Conservation (phyloP, 371 early-diverging fungal genomes). For the Mucor plumbeus region DNA sequence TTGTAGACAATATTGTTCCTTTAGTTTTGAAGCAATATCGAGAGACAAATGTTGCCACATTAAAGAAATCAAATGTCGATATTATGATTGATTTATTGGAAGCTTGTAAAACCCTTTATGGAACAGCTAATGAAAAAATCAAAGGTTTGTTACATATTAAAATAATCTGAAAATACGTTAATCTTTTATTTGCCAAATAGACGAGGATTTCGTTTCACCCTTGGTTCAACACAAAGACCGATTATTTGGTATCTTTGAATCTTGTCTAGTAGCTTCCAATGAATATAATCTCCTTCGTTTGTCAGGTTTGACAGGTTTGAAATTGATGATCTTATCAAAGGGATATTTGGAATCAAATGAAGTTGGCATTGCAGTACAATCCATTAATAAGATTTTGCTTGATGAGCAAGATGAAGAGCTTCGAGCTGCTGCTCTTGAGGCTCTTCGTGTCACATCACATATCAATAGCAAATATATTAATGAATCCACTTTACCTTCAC, state of each 20-base stretch:
- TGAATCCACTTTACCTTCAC: conserved; percentile 41
- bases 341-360: conserved; percentile 66
- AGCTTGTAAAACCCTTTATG: conserved; percentile 66
- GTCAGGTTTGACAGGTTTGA: conserved; percentile 71
- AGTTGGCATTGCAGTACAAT: conserved; percentile 61
- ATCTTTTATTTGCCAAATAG: not conserved
- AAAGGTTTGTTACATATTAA: conserved; percentile 35
- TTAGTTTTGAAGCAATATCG: conserved; percentile 60
- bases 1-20: conserved; percentile 60
- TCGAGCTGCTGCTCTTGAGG: conserved; percentile 42
- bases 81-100: conserved; percentile 71
- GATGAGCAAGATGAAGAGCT: conserved; percentile 60
- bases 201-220: conserved; percentile 55
- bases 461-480: conserved; percentile 34
- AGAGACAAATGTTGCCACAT: conserved; percentile 59
- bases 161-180: not conserved
- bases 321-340: conserved; percentile 65
- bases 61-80: conserved; percentile 69
- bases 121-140: conserved; percentile 46
- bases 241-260: conserved; percentile 68
- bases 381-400: conserved; percentile 60
- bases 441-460: conserved; percentile 32
- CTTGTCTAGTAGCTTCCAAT: conserved; percentile 62
- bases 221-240: conserved; percentile 69
- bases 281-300: conserved; percentile 76